phyloP scores from a whole-genome alignment of 106 monocot genomes.

The Agapanthus africanus region DNA sequence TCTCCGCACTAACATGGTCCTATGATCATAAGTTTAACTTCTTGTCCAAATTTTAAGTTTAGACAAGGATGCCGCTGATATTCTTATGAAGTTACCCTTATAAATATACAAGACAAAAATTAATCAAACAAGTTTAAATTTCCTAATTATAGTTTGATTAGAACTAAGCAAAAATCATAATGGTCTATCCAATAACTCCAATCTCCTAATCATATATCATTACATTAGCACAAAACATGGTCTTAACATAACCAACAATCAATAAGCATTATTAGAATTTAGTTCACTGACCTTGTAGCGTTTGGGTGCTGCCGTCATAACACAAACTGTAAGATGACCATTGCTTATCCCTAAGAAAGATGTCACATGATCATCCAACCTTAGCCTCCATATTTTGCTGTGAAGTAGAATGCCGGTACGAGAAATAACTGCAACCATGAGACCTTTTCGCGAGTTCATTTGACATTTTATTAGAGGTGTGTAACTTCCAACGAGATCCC shows the following conservation, averaged over 20 bases:
- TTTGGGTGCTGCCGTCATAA: slow-evolving; percentile 41
- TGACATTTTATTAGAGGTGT: slow-evolving; percentile 20
- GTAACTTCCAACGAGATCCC: slow-evolving; percentile 57
- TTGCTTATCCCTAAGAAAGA: slow-evolving; percentile 48
- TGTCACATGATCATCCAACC: slow-evolving; percentile 62
- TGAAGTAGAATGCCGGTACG: slow-evolving; percentile 64
- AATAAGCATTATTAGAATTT: no score
- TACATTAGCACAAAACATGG: no score
- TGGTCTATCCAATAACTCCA: no score
- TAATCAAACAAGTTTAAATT: no score
- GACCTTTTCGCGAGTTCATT: slow-evolving; percentile 33
- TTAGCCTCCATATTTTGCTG: slow-evolving; percentile 44
- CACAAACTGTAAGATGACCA: slow-evolving; percentile 58
- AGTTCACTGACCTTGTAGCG: slow-evolving; percentile 64
- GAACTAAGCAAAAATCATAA: no score
- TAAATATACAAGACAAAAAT: no score
- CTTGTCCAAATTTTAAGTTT: no score
- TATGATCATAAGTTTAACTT: neutral
- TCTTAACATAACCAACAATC: no score
- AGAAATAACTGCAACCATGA: slow-evolving; percentile 22
- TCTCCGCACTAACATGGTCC: neutral
- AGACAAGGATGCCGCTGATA: no score
- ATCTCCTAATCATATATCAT: no score
- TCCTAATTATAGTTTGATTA: no score
- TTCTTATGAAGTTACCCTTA: no score